Percentiles rank a stretch among this genome's conserved stretches.
Conservation (phyloP, 331 rosid genomes). For the Cydonia oblonga region DNA sequence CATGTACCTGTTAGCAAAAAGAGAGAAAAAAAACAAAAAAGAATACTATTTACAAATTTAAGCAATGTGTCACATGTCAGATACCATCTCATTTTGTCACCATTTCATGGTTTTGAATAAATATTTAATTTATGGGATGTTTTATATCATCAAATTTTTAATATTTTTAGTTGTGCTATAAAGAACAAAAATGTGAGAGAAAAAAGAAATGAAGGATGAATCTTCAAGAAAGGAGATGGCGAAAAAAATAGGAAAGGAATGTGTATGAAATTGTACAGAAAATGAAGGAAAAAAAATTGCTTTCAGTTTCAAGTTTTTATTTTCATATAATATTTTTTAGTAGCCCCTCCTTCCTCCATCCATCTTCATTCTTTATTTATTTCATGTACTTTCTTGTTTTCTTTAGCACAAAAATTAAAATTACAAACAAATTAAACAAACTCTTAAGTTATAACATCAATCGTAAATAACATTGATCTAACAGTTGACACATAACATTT, state of each 20-base stretch:
- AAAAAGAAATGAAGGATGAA: no score
- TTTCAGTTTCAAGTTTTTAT: not conserved
- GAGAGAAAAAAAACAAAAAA: not conserved
- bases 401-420: not conserved
- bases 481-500: not conserved
- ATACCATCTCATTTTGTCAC: not conserved
- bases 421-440: not conserved
- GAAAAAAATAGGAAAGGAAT: not conserved
- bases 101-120: not conserved
- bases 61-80: not conserved
- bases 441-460: not conserved
- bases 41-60: not conserved
- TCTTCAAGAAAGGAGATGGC: no score
- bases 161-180: no score
- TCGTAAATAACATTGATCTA: not conserved
- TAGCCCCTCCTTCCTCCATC: not conserved
- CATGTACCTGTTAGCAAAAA: constrained; percentile 44
- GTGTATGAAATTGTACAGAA: not conserved
- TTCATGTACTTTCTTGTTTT: not conserved
- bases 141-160: no score
- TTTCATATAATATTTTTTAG: not conserved
- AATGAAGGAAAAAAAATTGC: no score
- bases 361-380: not conserved
- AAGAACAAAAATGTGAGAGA: no score
- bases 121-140: no score